phyloP scores from a whole-genome alignment of 495 filamentous ascomycete species.

The Umbilicaria muhlenbergii region DNA sequence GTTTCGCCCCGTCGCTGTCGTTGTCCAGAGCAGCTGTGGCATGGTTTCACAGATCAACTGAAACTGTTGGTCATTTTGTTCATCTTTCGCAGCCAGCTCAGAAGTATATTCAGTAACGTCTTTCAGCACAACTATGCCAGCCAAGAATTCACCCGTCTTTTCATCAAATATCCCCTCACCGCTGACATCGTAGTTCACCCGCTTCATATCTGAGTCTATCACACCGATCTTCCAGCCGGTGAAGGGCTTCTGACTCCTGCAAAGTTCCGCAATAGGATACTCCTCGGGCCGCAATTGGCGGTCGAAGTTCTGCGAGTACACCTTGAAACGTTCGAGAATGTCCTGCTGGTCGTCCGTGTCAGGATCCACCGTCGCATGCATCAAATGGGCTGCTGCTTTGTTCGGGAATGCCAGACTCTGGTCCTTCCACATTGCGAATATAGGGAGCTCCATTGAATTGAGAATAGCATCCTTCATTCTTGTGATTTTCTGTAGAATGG shows the following conservation, averaged over 20 bases:
- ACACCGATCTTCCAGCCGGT: conserved; percentile 41
- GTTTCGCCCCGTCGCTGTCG: conserved; percentile 20
- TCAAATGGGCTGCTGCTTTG: conserved; percentile 38
- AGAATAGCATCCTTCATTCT: conserved; percentile 57
- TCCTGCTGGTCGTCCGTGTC: conserved; percentile 32
- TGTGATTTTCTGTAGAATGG: conserved; percentile 45
- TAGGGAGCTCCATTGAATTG: conserved; percentile 49
- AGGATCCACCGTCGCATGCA: conserved; percentile 24
- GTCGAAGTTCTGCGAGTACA: conserved; percentile 48
- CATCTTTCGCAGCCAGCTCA: conserved; percentile 41
- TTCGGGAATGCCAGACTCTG: conserved; percentile 50
- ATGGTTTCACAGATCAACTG: conserved; percentile 53
- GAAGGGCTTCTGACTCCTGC: conserved; percentile 38
- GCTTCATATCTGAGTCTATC: conserved; percentile 26
- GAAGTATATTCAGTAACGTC: conserved; percentile 49
- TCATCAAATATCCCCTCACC: conserved; percentile 44
- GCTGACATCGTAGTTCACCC: conserved; percentile 37
- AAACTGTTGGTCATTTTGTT: conserved; percentile 50
- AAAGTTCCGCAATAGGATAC: conserved; percentile 42
- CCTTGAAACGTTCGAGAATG: conserved; percentile 32
- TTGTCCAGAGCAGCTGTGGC: conserved; percentile 56
- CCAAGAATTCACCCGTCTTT: conserved; percentile 48
- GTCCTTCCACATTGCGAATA: conserved; percentile 60
- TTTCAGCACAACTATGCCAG: conserved; percentile 44
- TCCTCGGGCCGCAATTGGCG: conserved; percentile 36